Base-by-base conservation (phyloP, 192 early-diverging fungal genomes). In the Backusella mclennaniae region DNA sequence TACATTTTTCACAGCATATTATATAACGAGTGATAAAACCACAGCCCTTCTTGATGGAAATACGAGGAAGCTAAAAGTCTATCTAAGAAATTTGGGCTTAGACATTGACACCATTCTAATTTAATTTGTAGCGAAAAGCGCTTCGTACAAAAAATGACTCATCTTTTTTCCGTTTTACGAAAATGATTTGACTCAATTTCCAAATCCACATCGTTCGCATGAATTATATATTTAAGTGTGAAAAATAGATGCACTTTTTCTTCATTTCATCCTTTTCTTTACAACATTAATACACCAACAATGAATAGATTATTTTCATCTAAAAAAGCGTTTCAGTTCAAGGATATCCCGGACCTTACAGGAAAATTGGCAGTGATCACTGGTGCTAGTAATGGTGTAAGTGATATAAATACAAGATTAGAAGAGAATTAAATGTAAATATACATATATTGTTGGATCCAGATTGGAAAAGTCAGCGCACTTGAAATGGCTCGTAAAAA, bases 321-420 rank as follows among this genome's bases (percentile, higher is more conserved):
- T 14, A 63, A 63, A 26, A 26, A 63, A 29, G 11, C 11, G 11
- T 63, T 63, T 63, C 56, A 63, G 9, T 29, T 75, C 0, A 75
- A 83, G 7, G 42, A 76, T 12, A 84, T 81, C 29, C 80, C 83
- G 23, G 77, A 82, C 41, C 74, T 84, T 19, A 63, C 73, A 3
- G 83, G 81, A 19, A 87, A 84, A 66, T 72, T 83, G 19, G 81
- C 82, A 19, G 76, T 88, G 14, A 78, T 88, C 1, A 88, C 85
- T 21, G 88, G 88, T 14, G 83, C 80, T 7, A 87, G 84, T 53
- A 46, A 78, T 12, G 88, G 88, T 63, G 75, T 74, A 80, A 76
- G 79, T 46, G 35, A n/a, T 56, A 41, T 9, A 19, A 44, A n/a
- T 4, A 23, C 49, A 12, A 14, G 1, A 31, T 9, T 21, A n/a